These are phyloP conservation scores for Suillus plorans DNA, from an alignment of 768 basidiomycete species.

Conservation along the genomic window DNA sequence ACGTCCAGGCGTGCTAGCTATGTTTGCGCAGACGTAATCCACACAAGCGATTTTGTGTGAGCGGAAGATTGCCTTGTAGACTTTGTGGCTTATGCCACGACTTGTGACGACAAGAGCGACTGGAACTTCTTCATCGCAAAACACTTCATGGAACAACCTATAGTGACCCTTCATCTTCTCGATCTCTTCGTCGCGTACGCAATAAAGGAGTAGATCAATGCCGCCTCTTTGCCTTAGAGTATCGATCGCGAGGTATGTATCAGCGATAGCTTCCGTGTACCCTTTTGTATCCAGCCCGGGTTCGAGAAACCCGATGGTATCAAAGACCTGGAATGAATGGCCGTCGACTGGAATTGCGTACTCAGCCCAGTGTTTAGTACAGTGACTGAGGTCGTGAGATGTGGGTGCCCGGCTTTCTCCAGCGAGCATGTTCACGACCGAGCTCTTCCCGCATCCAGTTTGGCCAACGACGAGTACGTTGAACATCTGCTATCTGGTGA, in stretches of 20 bases:
- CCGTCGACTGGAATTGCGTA: slow-evolving; percentile 9
- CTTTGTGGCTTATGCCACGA: slow-evolving; percentile 19
- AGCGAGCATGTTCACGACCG: slow-evolving; percentile 29
- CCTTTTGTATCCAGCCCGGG: slow-evolving; percentile 13
- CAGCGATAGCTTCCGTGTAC: slow-evolving; percentile 23
- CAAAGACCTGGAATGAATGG: slow-evolving; percentile 27
- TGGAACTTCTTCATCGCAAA: slow-evolving; percentile 36
- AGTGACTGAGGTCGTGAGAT: slow-evolving; percentile 29
- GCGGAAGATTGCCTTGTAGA: neutral
- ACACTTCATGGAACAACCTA: slow-evolving; percentile 35
- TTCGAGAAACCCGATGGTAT: slow-evolving; percentile 35
- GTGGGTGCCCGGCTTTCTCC: slow-evolving; percentile 26
- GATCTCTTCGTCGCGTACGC: slow-evolving; percentile 38
- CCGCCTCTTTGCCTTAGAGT: slow-evolving; percentile 29
- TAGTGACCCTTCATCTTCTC: slow-evolving; percentile 32
- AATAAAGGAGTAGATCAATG: slow-evolving; percentile 39
- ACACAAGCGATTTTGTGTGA: neutral
- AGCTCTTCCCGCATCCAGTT: slow-evolving; percentile 32
- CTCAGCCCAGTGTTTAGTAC: slow-evolving; percentile 31
- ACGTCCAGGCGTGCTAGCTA: neutral
- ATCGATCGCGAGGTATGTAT: slow-evolving; percentile 34
- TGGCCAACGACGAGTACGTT: slow-evolving; percentile 28
- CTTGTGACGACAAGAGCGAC: slow-evolving; percentile 40
- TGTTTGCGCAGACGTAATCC: neutral
- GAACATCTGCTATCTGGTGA: neutral